Evolutionary conservation across 305 asterid species (phyloP).

Genomic region (Andrographis paniculata): DNA sequence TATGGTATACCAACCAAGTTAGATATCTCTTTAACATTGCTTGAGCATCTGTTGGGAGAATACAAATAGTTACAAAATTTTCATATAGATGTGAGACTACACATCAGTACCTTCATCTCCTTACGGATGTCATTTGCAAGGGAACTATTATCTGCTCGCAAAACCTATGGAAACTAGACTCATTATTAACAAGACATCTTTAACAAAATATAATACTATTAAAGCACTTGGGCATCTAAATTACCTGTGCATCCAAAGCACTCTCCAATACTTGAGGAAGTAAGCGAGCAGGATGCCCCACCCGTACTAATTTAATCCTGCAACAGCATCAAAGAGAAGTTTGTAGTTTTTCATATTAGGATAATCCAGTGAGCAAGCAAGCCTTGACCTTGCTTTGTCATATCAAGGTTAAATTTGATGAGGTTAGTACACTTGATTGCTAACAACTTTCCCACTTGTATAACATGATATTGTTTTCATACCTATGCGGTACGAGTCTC

Average conservation of each 20-base stretch:
- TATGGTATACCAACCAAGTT: too few species aligned
- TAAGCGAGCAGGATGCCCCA: slow-evolving; percentile 98
- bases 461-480: slow-evolving; percentile 6
- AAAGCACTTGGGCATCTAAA: slow-evolving; percentile 14
- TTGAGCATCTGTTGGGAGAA: too few species aligned
- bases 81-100: too few species aligned
- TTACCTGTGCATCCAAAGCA: slow-evolving; percentile 91
- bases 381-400: background rate
- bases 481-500: slow-evolving; percentile 93
- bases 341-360: slow-evolving; percentile 9
- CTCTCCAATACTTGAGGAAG: slow-evolving; percentile 95
- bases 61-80: too few species aligned
- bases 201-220: slow-evolving; percentile 9
- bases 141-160: slow-evolving; percentile 92
- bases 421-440: background rate
- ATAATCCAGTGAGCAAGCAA: background rate
- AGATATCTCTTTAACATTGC: background rate
- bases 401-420: background rate
- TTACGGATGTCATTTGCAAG: slow-evolving; percentile 97
- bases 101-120: slow-evolving; percentile 99
- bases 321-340: slow-evolving; percentile 13
- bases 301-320: slow-evolving; percentile 91
- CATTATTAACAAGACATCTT: slow-evolving; percentile 13
- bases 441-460: too few species aligned
- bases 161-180: slow-evolving; percentile 44